Evolutionary conservation across 108 stramenopile species (phyloP).

Genomic region (Fistulifera solaris): DNA sequence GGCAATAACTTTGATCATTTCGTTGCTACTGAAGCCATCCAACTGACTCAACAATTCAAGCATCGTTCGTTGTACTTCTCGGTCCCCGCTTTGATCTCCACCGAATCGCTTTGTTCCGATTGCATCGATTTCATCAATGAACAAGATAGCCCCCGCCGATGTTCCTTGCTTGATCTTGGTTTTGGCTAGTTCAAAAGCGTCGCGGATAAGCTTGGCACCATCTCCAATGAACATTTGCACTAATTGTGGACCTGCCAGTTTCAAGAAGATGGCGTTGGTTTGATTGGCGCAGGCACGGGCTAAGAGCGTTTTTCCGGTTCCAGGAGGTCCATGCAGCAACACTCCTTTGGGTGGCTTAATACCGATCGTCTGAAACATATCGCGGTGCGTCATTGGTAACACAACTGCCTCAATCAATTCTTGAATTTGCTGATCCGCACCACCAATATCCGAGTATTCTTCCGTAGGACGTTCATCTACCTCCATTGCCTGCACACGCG

Average conservation of each 20-base stretch:
- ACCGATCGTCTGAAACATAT: conserved; percentile 97
- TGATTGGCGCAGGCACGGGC: conserved; percentile 99
- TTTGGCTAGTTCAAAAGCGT: conserved; percentile 97
- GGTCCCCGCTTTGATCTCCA: conserved; percentile 96
- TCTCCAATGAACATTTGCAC: conserved; percentile 99
- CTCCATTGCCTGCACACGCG: conserved; percentile 98
- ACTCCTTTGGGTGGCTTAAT: conserved; percentile 99
- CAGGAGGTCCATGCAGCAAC: conserved; percentile 93
- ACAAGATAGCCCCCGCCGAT: conserved; percentile 65
- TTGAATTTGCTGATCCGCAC: conserved; percentile 97
- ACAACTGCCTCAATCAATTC: conserved; percentile 99
- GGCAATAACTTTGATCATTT: conserved; percentile 99
- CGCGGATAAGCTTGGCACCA: conserved; percentile 97
- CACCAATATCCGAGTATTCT: conserved; percentile 96
- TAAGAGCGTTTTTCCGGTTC: conserved; percentile 98
- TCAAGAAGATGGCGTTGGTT: conserved; percentile 98
- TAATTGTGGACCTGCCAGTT: conserved; percentile 96
- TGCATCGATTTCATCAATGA: conserved; percentile 99
- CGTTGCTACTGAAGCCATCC: conserved; percentile 94
- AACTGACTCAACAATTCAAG: conserved; percentile 97
- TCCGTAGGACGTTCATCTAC: conserved; percentile 98
- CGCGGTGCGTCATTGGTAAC: conserved; percentile 98
- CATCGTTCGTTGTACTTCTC: conserved; percentile 99
- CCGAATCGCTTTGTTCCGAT: conserved; percentile 99
- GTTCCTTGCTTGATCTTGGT: conserved; percentile 84